Evolutionary conservation across 345 rosid species (phyloP), one percentile per base, ranked within the genome.

Genomic region (Salix exigua): DNA sequence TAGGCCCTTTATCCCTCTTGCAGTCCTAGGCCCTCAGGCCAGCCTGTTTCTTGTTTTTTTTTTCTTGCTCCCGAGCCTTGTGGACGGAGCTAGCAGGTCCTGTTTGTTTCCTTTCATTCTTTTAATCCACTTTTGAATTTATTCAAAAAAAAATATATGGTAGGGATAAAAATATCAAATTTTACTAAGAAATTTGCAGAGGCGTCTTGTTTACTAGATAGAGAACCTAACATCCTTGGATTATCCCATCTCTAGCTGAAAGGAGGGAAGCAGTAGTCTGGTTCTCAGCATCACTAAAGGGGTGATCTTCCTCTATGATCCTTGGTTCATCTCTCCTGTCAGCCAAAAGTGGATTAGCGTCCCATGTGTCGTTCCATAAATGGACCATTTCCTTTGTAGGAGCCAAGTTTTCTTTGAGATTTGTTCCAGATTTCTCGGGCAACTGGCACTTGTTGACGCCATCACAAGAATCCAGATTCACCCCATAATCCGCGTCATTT

Each of bases 261-360:
- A 87, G 85, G 76, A 88, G 81, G 10, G 88, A 86, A 61, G 80
- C 72, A 9, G 74, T 60, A 31, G 78, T 65, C 71, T 74, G 83
- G 28, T 74, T 82, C 71, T 83, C 89, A 0, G 75, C 23, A 30
- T 14, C 19, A 70, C 42, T 77, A 77, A 88, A 90, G 19, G 94
- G 91, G 51, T 90, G 92, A 80, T 79, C 81, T 44, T 86, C 88
- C 40, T 82, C 88, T 4, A 58, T 40, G 18, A 21, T 31, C 18
- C 31, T 31, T 11, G 33, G 19, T 72, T 81, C 83, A 58, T 80
- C 85, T 51, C 51, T 78, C 31, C 66, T 73, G 23, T 66, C 70
- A 2, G n/a, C 83, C 78, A 90, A 13, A 66, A 90, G 84, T 33
- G 88, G 86, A 63, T 80, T 82, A 72, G 79, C 79, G 70, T 87